These are phyloP conservation scores for Suillus brevipes DNA, from an alignment of 768 basidiomycete species.

Conservation along the genomic window DNA sequence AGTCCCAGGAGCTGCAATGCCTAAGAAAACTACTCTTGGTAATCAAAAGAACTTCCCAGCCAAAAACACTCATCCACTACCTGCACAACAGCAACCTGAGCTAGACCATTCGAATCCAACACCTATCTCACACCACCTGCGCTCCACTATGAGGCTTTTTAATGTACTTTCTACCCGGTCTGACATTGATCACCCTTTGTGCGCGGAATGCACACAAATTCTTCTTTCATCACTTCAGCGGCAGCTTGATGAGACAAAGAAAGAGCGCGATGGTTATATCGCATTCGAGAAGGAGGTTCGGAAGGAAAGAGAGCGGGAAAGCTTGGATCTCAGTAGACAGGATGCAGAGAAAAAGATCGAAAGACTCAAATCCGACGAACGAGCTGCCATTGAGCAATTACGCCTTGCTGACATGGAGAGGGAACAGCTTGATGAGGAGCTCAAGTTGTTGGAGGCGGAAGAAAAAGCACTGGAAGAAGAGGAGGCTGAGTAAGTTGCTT, in stretches of 20 bases:
- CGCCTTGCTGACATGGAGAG: conserved; percentile 76
- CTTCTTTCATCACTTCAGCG: conserved; percentile 72
- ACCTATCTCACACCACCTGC: conserved; percentile 75
- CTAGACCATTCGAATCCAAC: conserved; percentile 62
- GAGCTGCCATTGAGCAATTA: conserved; percentile 69
- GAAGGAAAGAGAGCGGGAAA: conserved; percentile 76
- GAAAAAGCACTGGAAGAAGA: conserved; percentile 79
- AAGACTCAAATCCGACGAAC: conserved; percentile 68
- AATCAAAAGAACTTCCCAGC: conserved; percentile 34
- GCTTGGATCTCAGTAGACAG: conserved; percentile 57
- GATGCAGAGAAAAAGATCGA: conserved; percentile 75
- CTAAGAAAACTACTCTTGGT: conserved; percentile 43
- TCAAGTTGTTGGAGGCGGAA: conserved; percentile 69
- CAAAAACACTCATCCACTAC: conserved; percentile 28
- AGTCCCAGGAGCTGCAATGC: conserved; percentile 39
- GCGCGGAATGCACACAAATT: conserved; percentile 89
- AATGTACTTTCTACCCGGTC: conserved; percentile 75
- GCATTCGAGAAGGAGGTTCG: conserved; percentile 88
- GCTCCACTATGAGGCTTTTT: conserved; percentile 72
- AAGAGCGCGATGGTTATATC: conserved; percentile 90
- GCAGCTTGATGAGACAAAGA: conserved; percentile 87
- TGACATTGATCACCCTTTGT: conserved; percentile 90
- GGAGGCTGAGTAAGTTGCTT: conserved; percentile 69
- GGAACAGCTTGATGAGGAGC: conserved; percentile 70
- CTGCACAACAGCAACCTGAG: conserved; percentile 41